phyloP scores from a whole-genome alignment of 1,284 basidiomycete genomes.

The Naganishia sp. region DNA sequence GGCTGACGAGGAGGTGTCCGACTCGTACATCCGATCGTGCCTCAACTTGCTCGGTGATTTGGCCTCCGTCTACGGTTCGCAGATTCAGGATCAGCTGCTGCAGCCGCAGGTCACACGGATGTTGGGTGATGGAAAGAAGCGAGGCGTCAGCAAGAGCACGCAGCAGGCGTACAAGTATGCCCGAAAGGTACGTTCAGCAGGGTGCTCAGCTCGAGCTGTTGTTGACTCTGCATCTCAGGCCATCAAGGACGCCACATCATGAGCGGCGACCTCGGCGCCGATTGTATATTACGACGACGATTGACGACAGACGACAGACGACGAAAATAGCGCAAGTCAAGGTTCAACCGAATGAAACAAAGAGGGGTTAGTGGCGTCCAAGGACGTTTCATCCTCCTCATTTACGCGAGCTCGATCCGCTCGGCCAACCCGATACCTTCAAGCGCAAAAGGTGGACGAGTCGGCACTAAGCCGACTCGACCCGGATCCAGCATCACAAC shows the following conservation, averaged over 20 bases:
- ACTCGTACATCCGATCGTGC: conserved; percentile 71
- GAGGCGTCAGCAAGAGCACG: conserved; percentile 56
- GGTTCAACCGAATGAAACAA: background rate
- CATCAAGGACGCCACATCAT: conserved; percentile 36
- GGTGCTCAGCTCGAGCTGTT: background rate
- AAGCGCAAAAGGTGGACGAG: background rate
- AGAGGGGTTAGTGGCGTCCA: conserved; percentile 24
- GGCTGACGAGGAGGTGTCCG: conserved; percentile 74
- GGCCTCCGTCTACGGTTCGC: conserved; percentile 78
- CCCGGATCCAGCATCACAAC: background rate
- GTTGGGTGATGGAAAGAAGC: conserved; percentile 63
- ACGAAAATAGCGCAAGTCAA: background rate
- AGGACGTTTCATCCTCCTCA: conserved; percentile 24
- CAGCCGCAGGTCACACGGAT: conserved; percentile 79
- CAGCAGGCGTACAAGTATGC: conserved; percentile 61
- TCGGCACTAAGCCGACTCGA: background rate
- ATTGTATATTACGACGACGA: conserved; percentile 14
- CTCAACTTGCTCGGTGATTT: conserved; percentile 90
- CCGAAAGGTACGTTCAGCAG: conserved; percentile 54
- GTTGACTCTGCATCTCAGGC: conserved; percentile 12
- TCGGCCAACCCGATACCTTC: background rate
- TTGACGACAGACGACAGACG: conserved; percentile 1
- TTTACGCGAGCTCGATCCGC: background rate
- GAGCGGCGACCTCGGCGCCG: conserved; percentile 1
- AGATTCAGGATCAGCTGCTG: conserved; percentile 59